Evolutionary conservation across 2,329 filamentous ascomycete genomes (phyloP).

Genomic region (Fusarium staphyleae): DNA sequence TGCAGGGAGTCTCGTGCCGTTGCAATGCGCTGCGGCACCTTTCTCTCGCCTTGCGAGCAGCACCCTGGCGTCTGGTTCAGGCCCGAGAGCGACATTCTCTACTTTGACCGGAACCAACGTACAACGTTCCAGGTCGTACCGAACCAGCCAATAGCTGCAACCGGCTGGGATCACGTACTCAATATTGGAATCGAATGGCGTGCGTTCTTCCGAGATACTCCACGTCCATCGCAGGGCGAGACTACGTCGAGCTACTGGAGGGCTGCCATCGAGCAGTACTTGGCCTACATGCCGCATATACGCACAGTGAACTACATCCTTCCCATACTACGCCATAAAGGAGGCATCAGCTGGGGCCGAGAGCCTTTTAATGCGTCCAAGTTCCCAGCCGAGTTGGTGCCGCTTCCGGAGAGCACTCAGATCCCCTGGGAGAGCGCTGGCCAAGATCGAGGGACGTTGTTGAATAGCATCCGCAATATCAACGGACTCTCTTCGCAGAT

Average conservation of each 20-base stretch:
- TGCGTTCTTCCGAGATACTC: conserved; percentile 40
- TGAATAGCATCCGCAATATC: conserved; percentile 5
- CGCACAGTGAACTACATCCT: conserved; percentile 40
- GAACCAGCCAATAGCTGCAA: conserved; percentile 14
- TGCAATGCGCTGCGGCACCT: conserved; percentile 39
- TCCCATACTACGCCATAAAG: conserved; percentile 37
- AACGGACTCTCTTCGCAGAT: conserved; percentile 2
- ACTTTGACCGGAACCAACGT: conserved; percentile 41
- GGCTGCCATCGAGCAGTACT: conserved; percentile 28
- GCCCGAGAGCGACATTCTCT: conserved; percentile 40
- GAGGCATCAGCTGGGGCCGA: conserved; percentile 38
- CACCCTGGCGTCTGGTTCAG: conserved; percentile 40
- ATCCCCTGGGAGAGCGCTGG: conserved; percentile 40
- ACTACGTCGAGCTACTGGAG: conserved; percentile 35
- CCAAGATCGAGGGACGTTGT: conserved; percentile 19
- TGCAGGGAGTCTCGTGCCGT: conserved; percentile 41
- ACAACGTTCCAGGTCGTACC: conserved; percentile 25
- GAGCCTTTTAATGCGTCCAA: conserved; percentile 38
- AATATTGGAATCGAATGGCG: conserved; percentile 44
- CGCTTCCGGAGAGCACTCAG: conserved; percentile 28
- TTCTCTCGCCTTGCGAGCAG: conserved; percentile 24
- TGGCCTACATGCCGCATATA: conserved; percentile 36
- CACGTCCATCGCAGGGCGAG: conserved; percentile 31
- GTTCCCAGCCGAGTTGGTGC: conserved; percentile 26
- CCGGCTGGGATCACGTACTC: conserved; percentile 37